Evolutionary conservation across 1,139 yeast species (phyloP), one percentile per base, ranked within the genome.

Genomic region (Ashbya aceris): DNA sequence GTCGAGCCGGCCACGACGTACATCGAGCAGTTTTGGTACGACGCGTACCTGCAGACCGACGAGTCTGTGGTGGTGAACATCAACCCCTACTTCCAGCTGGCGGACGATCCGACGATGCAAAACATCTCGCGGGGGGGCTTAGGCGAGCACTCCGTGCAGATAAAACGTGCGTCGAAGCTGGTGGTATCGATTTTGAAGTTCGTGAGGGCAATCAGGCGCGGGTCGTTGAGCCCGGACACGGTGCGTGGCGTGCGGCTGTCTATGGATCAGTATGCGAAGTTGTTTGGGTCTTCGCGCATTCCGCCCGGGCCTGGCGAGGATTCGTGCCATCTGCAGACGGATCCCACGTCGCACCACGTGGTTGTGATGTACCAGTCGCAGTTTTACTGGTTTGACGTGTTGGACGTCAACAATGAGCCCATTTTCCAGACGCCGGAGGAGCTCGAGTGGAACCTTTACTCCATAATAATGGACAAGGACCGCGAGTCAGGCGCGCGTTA

Each of bases 21-120:
- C 61, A 85, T 85, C 49, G 95, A 85, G 61, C 94, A 85, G 60
- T 85, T 85, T 60, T 85, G 95, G 95, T 84, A 77, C 61, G 95
- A 85, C 56, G 76, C 94, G 3, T 85, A 85, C 61, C 70, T 85
- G 50, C 82, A 79, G 61, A 83, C 82, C 59, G 95, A 85, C 62
- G 81, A 85, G 23, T 94, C 86, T 0, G 95, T 85, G 41, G 95
- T 85, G 30, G 70, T 85, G 48, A 85, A 85, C 62, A 70, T 85
- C 54, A 85, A 85, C 55, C 95, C 95, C 0, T 85, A 83, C 57
- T 84, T 85, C 60, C 70, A 85, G 47, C 71, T 85, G 45, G 95
- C 84, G 59, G 95, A 85, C 56, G 95, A 85, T 53, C 93, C 95
- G 0, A 83, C 89, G 46, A 69, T 78, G 46, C 81, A 79, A 52